Conservation (phyloP, 2,329 filamentous ascomycete genomes). For the Xylariales sp. region DNA sequence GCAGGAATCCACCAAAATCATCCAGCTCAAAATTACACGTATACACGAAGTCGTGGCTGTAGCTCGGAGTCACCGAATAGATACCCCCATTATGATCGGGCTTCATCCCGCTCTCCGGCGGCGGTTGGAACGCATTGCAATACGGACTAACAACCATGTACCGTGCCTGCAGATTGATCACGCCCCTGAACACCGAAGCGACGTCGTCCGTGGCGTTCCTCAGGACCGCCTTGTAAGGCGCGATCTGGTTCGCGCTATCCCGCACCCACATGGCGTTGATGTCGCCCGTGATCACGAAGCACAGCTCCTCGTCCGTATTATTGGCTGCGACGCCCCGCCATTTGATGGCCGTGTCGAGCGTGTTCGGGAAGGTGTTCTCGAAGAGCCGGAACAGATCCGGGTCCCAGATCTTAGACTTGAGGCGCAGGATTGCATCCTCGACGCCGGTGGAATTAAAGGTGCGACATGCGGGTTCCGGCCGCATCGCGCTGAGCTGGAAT, state of each 20-base stretch:
- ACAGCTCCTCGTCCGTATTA: conserved; percentile 57
- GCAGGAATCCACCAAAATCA: conserved; percentile 71
- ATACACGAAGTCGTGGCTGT: conserved; percentile 61
- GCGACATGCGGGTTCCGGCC: conserved; percentile 70
- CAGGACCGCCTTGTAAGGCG: conserved; percentile 65
- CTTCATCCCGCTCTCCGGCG: conserved; percentile 63
- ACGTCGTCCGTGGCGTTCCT: conserved; percentile 51
- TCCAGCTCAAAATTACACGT: conserved; percentile 86
- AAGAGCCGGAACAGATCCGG: conserved; percentile 70
- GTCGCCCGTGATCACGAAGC: conserved; percentile 63
- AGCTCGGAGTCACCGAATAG: conserved; percentile 59
- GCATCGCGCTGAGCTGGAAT: conserved; percentile 73
- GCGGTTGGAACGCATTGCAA: conserved; percentile 94
- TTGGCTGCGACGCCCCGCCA: conserved; percentile 60
- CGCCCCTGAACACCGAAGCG: conserved; percentile 65
- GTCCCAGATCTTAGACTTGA: conserved; percentile 67
- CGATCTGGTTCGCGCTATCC: conserved; percentile 78
- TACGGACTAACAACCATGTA: conserved; percentile 69
- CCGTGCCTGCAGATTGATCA: conserved; percentile 71
- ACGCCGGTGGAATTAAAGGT: conserved; percentile 75
- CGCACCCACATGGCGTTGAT: conserved; percentile 93
- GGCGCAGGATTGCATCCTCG: conserved; percentile 67
- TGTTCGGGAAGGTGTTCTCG: conserved; percentile 69
- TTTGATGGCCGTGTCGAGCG: conserved; percentile 66
- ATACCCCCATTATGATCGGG: conserved; percentile 54